Base-by-base conservation (phyloP, 2,329 filamentous ascomycete species). In the Lachnellula arida region DNA sequence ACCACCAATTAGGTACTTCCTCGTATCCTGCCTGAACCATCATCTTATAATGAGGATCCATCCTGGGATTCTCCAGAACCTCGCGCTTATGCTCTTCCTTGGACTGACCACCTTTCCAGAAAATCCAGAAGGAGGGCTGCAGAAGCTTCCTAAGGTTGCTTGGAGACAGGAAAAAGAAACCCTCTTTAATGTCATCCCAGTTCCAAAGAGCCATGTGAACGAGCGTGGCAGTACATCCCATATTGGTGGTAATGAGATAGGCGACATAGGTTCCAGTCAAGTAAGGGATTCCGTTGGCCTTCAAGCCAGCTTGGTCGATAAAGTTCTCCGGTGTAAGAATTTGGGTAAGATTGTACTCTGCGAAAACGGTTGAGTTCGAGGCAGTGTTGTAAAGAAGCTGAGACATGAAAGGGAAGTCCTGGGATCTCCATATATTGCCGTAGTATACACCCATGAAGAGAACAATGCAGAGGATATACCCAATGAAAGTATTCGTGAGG, bases 1-100 rank as follows among this genome's bases (percentile, higher is more conserved):
- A 85, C 82, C 82, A 85, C 78, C 79, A 83, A 46, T 78, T 67
- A 0, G 82, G 82, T 0, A 76, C 77, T 46, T 79, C 72, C 59
- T 76, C 75, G 66, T 83, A 85, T 37, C 74, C 73, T 19, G 68
- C 58, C 56, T 57, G 65, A 46, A 64, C 42, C 73, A 76, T 75
- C 40, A 73, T 54, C 46, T 66, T 70, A 63, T 75, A 76, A 60
- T 77, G 75, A 3, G 74, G 74, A 53, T 77, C 75, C 39, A 65
- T 54, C 15, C 49, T 51, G 2, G 58, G 60, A 42, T 64, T 40
- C 15, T 57, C 53, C 9, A 60, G 22, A 11, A 57, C 46, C n/a
- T 51, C 47, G 49, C 52, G 43, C 47, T 57, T 59, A 17, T 56
- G 53, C 44, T 63, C 54, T 34, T 61, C 58, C 15, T 35, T 52